Conservation (phyloP, 805 yeast species). For the Brettanomyces naardenensis region DNA sequence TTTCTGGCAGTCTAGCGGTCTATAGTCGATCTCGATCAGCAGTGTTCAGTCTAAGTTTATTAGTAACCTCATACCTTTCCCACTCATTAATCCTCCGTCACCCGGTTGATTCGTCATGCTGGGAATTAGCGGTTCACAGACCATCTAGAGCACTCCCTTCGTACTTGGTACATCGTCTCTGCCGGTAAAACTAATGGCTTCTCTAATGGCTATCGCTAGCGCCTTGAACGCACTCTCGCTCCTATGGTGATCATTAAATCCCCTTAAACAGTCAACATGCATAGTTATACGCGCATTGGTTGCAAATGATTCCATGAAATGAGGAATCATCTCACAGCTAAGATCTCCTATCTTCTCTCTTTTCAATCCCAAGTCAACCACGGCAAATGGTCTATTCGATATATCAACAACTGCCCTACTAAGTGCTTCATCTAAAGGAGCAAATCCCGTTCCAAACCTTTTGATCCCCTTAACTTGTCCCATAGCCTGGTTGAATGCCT, state of each 20-base stretch:
- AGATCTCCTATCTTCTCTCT: conserved; percentile 92
- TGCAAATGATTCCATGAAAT: conserved; percentile 89
- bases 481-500: conserved; percentile 80
- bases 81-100: no score
- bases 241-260: conserved; percentile 92
- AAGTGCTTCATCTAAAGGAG: conserved; percentile 94
- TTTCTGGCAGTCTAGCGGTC: no score
- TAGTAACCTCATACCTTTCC: no score
- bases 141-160: conserved; percentile 66
- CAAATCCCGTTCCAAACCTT: conserved; percentile 88
- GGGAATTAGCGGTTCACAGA: no score
- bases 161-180: conserved; percentile 91
- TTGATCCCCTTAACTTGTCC: conserved; percentile 88
- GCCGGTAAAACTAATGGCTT: conserved; percentile 78
- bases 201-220: conserved; percentile 83
- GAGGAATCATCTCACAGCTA: conserved; percentile 97
- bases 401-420: conserved; percentile 94
- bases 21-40: no score
- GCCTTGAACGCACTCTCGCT: conserved; percentile 97
- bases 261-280: conserved; percentile 92
- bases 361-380: conserved; percentile 79
- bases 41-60: no score
- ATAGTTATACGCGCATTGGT: conserved; percentile 84
- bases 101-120: no score
- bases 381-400: conserved; percentile 89